Evolutionary conservation across 2,329 filamentous ascomycete genomes (phyloP), one percentile per base, ranked within the genome.

Genomic region (Diplodia corticola): DNA sequence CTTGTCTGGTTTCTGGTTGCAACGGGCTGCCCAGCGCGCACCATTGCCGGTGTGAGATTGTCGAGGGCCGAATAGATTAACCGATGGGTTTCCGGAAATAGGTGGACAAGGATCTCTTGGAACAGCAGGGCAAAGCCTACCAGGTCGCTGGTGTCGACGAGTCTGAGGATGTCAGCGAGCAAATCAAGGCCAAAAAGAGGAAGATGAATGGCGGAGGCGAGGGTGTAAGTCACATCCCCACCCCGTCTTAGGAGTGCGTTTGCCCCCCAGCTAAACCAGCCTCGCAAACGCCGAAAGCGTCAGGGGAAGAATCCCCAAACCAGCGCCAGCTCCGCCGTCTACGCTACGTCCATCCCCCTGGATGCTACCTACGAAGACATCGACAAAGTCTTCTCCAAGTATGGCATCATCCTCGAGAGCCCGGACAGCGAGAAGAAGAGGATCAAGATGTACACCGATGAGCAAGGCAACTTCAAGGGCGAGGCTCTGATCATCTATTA

Each of bases 401-500:
- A 87, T 73, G 93, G 93, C 68, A 90, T 98, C 70, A 93, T 99
- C 70, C 92, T 94, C 57, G 93, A 98, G 78, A 91, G 96, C 78
- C 93, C 97, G 70, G 93, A 97, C 74, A 93, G 89, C 73, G 91
- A 92, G 66, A 86, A 88, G 53, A 92, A 92, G 51, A 89, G 95
- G 44, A 94, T 99, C 79, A 98, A 97, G 80, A 87, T 99, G 78
- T 99, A 99, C 80, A 87, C 84, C 22, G 89, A 97, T 75, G 87
- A 90, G 1, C 80, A 89, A 1, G 95, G 93, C 22, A 86, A 88
- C 17, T 96, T 97, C 84, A 98, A 97, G 76, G 95, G 95, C 68
- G 93, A 98, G 75, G 93, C 92, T 2, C 84, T 99, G 35, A 83
- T 99, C 64, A 91, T 98, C 40, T 99, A 96, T 80, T 97, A 97